Percentiles rank a stretch among this genome's conserved stretches.
Conservation (phyloP, 805 yeast genomes). For the Sporopachydermia lactativora region DNA sequence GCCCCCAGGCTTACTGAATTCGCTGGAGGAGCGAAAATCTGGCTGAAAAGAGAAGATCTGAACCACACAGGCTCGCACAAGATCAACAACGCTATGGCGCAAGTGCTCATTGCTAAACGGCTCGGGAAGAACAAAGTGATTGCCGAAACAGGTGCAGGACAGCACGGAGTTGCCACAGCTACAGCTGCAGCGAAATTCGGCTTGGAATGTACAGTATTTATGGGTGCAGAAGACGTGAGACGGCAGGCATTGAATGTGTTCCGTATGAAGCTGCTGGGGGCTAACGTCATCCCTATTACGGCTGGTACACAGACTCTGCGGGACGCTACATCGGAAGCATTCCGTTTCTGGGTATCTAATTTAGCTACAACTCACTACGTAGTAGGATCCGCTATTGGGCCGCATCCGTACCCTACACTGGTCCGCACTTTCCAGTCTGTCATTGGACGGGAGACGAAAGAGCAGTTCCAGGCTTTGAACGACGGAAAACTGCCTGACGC, state of each 20-base stretch:
- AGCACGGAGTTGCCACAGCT: slow-evolving; percentile 39
- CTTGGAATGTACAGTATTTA: slow-evolving; percentile 80
- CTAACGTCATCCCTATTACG: slow-evolving; percentile 83
- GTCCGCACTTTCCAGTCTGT: slow-evolving; percentile 98
- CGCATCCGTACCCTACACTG: slow-evolving; percentile 96
- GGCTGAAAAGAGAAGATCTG: slow-evolving; percentile 93
- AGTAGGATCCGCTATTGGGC: slow-evolving; percentile 98
- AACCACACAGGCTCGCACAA: slow-evolving; percentile 36
- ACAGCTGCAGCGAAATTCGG: slow-evolving; percentile 51
- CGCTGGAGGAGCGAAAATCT: slow-evolving; percentile 91
- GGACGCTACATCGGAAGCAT: slow-evolving; percentile 97
- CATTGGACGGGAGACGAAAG: slow-evolving; percentile 88
- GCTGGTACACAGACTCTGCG: slow-evolving; percentile 93
- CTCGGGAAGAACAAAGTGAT: slow-evolving; percentile 30
- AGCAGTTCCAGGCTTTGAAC: slow-evolving; percentile 71
- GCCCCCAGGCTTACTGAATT: slow-evolving; percentile 83
- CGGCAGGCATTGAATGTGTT: slow-evolving; percentile 97
- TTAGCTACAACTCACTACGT: slow-evolving; percentile 81
- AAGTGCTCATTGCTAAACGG: slow-evolving; percentile 27
- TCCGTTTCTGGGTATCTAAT: slow-evolving; percentile 89
- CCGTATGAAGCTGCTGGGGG: slow-evolving; percentile 94
- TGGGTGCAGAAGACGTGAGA: slow-evolving; percentile 99
- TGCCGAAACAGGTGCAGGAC: slow-evolving; percentile 39
- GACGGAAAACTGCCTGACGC: slow-evolving; percentile 82
- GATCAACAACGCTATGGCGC: slow-evolving; percentile 34